phyloP scores from a whole-genome alignment of 2,329 filamentous ascomycete species.

The Fusarium sp. region DNA sequence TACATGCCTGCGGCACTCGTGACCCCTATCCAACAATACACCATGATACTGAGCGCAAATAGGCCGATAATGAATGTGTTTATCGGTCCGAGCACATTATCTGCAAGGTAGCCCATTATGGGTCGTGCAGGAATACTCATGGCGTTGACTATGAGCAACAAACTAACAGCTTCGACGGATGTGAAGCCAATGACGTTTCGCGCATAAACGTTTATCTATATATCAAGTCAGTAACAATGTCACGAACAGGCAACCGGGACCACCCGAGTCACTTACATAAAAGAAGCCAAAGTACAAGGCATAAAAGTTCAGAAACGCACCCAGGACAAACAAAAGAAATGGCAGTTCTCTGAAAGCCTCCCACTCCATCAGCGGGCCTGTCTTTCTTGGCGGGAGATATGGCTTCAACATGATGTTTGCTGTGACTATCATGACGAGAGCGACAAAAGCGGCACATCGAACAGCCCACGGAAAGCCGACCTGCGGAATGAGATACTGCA shows the following conservation, averaged over 20 bases:
- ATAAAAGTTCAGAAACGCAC: conserved; percentile 61
- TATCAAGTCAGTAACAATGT: conserved; percentile 9
- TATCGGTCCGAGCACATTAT: conserved; percentile 64
- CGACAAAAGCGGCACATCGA: conserved; percentile 74
- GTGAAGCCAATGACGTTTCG: conserved; percentile 55
- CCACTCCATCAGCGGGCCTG: conserved; percentile 68
- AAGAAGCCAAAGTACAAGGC: conserved; percentile 57
- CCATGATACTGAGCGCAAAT: conserved; percentile 48
- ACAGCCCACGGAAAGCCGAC: conserved; percentile 75
- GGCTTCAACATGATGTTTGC: conserved; percentile 59
- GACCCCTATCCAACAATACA: conserved; percentile 52
- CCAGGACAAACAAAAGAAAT: conserved; percentile 66
- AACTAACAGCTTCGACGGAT: conserved; percentile 64
- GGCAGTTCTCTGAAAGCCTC: conserved; percentile 68
- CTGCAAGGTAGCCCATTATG: conserved; percentile 70
- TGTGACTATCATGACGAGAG: conserved; percentile 59
- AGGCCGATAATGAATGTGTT: conserved; percentile 57
- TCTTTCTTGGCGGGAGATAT: conserved; percentile 61
- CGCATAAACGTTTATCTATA: conserved; percentile 60
- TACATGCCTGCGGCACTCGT: conserved; percentile 47
- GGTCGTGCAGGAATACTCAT: conserved; percentile 70
- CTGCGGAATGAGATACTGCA: conserved; percentile 68
- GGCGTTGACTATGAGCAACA: conserved; percentile 76
- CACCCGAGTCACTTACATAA: conserved; percentile 58
- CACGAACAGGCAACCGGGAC: conserved; percentile 38